A percentile compares a stretch with the other conserved stretches of the same genome.
Evolutionary conservation across 75 land plant genomes (phyloP).

Genomic region (Cryptomeria japonica): DNA sequence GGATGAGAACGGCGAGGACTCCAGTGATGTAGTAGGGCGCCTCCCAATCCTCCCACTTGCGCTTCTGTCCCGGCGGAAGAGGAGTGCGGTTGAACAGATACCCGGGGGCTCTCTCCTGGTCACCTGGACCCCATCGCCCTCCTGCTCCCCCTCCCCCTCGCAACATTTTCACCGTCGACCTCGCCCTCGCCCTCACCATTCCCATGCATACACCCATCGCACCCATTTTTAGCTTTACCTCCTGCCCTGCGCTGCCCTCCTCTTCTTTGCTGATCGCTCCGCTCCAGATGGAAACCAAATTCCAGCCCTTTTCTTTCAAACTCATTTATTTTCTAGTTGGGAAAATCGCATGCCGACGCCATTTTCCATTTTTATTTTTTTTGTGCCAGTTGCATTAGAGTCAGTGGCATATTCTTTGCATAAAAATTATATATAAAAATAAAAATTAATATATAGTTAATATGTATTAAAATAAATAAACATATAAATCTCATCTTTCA

Average conservation of each 20-base stretch:
- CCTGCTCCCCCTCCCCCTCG: constrained; percentile 35
- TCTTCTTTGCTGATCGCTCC: no score
- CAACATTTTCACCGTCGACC: constrained; percentile 12
- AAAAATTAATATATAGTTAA: no score
- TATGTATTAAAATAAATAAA: no score
- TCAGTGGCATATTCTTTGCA: no score
- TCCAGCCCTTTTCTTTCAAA: no score
- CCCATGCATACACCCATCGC: neutral
- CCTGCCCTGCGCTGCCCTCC: no score
- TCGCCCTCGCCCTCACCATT: constrained; percentile 35
- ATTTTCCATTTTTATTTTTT: no score
- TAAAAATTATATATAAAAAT: no score
- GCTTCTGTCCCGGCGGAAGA: constrained; percentile 77
- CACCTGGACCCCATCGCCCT: constrained; percentile 78
- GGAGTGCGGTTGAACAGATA: constrained; percentile 82
- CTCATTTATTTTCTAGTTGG: no score
- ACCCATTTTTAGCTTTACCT: neutral
- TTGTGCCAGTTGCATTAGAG: no score
- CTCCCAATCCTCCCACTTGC: constrained; percentile 99
- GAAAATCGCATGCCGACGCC: no score
- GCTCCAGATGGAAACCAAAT: neutral
- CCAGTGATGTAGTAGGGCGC: constrained; percentile 91
- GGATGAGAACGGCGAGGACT: constrained; percentile 75
- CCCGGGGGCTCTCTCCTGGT: constrained; percentile 77
- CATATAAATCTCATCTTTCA: no score